Percentiles rank a stretch among this genome's conserved stretches.
phyloP scores from a whole-genome alignment of 164 flowering plant species.

The Vitis cinerea region DNA sequence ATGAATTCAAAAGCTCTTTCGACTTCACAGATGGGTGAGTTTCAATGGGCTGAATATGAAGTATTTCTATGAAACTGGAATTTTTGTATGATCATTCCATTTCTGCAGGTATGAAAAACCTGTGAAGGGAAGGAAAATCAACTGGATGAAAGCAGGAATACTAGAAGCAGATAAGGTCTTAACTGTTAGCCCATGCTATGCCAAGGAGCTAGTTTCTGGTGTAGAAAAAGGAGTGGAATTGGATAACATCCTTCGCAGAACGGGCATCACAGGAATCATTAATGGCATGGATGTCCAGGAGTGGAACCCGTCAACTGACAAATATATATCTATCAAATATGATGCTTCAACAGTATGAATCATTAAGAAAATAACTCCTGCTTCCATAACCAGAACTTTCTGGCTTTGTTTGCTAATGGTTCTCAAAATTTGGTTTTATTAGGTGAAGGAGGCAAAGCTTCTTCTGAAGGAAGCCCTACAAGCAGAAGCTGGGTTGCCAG shows the following conservation, averaged over 20 bases:
- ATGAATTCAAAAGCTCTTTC: constrained; percentile 63
- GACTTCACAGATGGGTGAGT: constrained; percentile 91
- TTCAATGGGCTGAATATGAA: neutral
- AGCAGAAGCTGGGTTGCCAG: constrained; percentile 87
- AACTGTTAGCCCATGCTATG: constrained; percentile 92
- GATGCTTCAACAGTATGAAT: constrained; percentile 72
- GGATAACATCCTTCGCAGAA: constrained; percentile 47
- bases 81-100: neutral
- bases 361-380: neutral
- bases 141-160: constrained; percentile 97
- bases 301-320: constrained; percentile 83
- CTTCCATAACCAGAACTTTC: neutral
- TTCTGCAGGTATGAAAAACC: constrained; percentile 73
- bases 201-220: constrained; percentile 71
- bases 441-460: constrained; percentile 81
- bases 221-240: constrained; percentile 75
- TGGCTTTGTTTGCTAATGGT: neutral
- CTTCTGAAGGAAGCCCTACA: constrained; percentile 84
- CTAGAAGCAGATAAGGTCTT: constrained; percentile 62
- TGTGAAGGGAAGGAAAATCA: constrained; percentile 89
- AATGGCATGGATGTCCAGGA: constrained; percentile 98
- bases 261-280: constrained; percentile 56
- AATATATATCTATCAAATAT: constrained; percentile 55
- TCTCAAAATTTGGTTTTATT: constrained; percentile 6
- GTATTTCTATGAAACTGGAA: too few relatives aligned